Percentiles rank a stretch among this genome's conserved stretches.
phyloP scores from a whole-genome alignment of 495 filamentous ascomycete species.

The Hyaloscypha bicolor region DNA sequence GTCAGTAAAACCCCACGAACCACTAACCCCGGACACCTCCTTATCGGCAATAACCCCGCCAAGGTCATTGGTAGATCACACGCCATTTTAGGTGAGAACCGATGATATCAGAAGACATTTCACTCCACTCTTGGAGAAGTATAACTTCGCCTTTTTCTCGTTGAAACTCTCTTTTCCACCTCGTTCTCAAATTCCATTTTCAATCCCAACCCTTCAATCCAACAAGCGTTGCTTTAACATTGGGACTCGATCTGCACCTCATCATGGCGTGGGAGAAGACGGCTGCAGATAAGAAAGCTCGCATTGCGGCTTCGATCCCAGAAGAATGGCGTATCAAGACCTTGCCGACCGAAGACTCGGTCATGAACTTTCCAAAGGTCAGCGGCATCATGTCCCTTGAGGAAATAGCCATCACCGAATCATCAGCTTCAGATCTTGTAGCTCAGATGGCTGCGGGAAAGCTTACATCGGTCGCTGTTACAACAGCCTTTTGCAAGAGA shows the following conservation, averaged over 20 bases:
- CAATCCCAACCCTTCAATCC: neutral
- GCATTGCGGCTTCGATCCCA: slow-evolving; percentile 27
- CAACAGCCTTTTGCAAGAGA: slow-evolving; percentile 47
- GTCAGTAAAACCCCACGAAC: too few species aligned
- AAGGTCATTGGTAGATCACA: too few species aligned
- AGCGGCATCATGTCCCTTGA: slow-evolving; percentile 52
- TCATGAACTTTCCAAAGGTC: slow-evolving; percentile 48
- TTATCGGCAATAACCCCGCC: too few species aligned
- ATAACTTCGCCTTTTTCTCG: too few species aligned
- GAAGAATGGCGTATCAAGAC: slow-evolving; percentile 30
- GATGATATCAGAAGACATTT: too few species aligned
- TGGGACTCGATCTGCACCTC: slow-evolving; percentile 36
- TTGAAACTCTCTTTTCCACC: neutral
- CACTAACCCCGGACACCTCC: too few species aligned
- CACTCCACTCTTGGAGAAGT: too few species aligned
- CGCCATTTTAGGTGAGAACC: too few species aligned
- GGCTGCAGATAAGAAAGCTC: slow-evolving; percentile 24
- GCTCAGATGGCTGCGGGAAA: slow-evolving; percentile 33
- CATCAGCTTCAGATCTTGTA: slow-evolving; percentile 34
- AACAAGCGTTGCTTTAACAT: slow-evolving; percentile 40
- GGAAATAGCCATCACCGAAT: slow-evolving; percentile 64
- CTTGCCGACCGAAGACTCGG: slow-evolving; percentile 17
- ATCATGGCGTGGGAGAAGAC: slow-evolving; percentile 26
- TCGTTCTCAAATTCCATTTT: neutral
- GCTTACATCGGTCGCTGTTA: slow-evolving; percentile 48